phyloP scores from a whole-genome alignment of 2,329 filamentous ascomycete genomes.

The Eutypella sp. region DNA sequence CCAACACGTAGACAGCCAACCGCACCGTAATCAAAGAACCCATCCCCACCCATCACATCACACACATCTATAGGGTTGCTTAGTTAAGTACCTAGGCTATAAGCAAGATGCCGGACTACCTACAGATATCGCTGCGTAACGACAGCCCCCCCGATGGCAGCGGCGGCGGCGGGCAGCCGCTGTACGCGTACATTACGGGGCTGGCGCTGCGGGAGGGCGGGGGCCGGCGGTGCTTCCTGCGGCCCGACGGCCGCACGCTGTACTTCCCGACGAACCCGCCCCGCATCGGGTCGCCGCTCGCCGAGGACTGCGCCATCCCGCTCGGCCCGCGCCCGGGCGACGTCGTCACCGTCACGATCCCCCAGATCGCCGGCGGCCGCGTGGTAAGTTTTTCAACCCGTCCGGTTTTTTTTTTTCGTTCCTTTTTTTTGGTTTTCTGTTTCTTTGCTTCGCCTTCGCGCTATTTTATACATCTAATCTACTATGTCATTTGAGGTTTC shows the following conservation, averaged over 20 bases:
- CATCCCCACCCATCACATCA: neutral
- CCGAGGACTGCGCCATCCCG: conserved; percentile 54
- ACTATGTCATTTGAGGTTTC: no score
- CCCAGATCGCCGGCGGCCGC: conserved; percentile 58
- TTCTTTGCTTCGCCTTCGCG: neutral
- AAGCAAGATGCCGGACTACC: conserved; percentile 32
- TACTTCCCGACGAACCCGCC: conserved; percentile 53
- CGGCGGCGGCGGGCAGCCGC: conserved; percentile 41
- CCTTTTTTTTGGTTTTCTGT: neutral
- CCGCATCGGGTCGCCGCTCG: conserved; percentile 41
- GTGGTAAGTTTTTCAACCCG: conserved; percentile 27
- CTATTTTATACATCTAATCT: no score
- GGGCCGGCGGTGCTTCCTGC: conserved; percentile 33
- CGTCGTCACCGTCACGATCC: conserved; percentile 50
- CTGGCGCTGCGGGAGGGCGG: conserved; percentile 44
- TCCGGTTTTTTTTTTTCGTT: neutral
- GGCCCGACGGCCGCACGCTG: conserved; percentile 43
- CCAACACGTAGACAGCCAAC: no score
- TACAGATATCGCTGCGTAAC: conserved; percentile 54
- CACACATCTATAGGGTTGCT: no score
- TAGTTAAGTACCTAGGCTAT: no score
- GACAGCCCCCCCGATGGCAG: no score
- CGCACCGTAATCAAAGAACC: no score
- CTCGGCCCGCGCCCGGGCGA: conserved; percentile 52
- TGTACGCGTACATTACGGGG: conserved; percentile 64